Percentiles rank a stretch among this genome's conserved stretches.
Evolutionary conservation across 208 protist genomes (phyloP).

Genomic region (Paratrypanosoma confusum): DNA sequence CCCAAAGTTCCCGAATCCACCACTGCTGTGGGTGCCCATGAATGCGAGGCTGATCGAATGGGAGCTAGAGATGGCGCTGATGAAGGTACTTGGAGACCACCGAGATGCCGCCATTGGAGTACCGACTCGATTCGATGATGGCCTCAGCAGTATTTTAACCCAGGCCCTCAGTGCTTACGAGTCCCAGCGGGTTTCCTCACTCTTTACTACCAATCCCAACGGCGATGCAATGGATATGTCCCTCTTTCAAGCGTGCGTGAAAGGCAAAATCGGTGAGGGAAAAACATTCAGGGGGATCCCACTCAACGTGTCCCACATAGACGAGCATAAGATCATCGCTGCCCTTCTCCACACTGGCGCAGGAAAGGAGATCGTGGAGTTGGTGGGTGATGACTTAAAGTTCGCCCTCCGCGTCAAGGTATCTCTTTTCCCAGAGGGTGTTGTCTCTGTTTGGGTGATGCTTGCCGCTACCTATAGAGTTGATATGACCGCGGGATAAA

Average conservation of each 20-base stretch:
- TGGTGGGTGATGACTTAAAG: conserved; percentile 49
- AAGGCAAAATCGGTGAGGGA: conserved; percentile 65
- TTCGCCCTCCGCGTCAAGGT: conserved; percentile 69
- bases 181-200: conserved; percentile 33
- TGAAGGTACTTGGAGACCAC: conserved; percentile 28
- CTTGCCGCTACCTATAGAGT: conserved; percentile 64
- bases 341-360: conserved; percentile 33
- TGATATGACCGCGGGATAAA: neutral
- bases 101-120: conserved; percentile 61
- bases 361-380: conserved; percentile 80
- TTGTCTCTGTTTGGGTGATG: conserved; percentile 86
- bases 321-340: conserved; percentile 50
- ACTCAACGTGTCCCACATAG: conserved; percentile 74
- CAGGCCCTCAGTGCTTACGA: conserved; percentile 83
- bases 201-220: too few species aligned
- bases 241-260: conserved; percentile 80
- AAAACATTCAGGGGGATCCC: conserved; percentile 88
- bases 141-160: conserved; percentile 62
- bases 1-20: conserved; percentile 49
- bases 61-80: conserved; percentile 39
- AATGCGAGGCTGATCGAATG: conserved; percentile 28
- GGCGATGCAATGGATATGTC: conserved; percentile 25
- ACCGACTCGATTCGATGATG: conserved; percentile 60
- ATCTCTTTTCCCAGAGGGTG: conserved; percentile 75
- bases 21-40: conserved; percentile 40